Evolutionary conservation across 1,284 basidiomycete species (phyloP), one percentile per base, ranked within the genome.

Genomic region (Leccinum fallax): DNA sequence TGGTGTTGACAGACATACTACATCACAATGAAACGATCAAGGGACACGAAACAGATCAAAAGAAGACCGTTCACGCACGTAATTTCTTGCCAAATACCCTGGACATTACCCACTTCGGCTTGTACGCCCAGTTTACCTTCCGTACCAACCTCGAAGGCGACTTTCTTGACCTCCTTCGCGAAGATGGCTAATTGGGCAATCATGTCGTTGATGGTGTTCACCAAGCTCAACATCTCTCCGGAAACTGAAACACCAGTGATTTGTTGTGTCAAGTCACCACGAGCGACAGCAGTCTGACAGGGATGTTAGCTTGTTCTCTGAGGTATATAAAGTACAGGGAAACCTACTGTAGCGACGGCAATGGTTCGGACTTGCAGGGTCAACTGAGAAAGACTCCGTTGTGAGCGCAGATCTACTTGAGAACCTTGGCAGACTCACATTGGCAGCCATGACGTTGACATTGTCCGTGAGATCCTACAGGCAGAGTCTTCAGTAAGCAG

Each of bases 11-110:
- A 63, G 93, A 94, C 70, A 94, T 86, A 30, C 85, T 89, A 64
- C 13, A 65, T 64, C 59, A 59, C 38, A 65, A 54, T 26, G 28
- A 57, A 55, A 40, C 55, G 1, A 51, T 49, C 16, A 5, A 49
- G 70, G 10, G 58, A 28, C 7, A 43, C 15, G 13, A 54, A 21
- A 28, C 19, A 48, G n/a, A 34, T 57, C 21, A 54, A 26, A 24
- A 52, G 34, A n/a, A 57, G 26, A 53, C 52, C 26, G 53, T 38
- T 65, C 30, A 87, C 94, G 66, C 79, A 97, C 88, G 97, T 99
- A 76, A 99, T 98, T 77, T 98, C 95, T 74, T 95, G 93, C 97
- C 97, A 99, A 58, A 95, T 97, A 58, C 97, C 97, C 73, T 98
- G 94, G 38, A 98, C 93, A 66, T 96, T 94, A 66, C 95, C 95